Evolutionary conservation across 352 stramenopile genomes (phyloP).

Genomic region (Blastocystis hominis): DNA sequence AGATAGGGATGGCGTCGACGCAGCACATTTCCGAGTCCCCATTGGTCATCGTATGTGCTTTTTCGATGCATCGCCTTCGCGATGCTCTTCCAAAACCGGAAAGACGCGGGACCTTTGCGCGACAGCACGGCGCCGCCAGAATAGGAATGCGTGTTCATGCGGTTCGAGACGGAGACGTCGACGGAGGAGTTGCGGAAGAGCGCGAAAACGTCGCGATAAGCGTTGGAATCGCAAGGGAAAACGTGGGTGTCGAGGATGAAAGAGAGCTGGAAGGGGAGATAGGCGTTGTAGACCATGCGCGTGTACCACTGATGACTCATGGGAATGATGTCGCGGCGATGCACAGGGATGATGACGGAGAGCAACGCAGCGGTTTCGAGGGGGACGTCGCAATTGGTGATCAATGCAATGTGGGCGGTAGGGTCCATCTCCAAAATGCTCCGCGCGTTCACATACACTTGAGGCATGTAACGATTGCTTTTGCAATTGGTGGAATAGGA

Average conservation of each 20-base stretch:
- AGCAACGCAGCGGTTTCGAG: neutral
- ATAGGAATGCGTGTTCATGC: neutral
- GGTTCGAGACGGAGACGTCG: neutral
- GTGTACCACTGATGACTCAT: neutral
- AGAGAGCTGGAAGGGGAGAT: neutral
- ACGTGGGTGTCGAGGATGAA: slow-evolving; percentile 23
- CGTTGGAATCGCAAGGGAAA: neutral
- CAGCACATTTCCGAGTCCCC: neutral
- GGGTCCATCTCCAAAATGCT: neutral
- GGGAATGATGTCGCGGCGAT: neutral
- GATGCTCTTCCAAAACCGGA: neutral
- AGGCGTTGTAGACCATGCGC: neutral
- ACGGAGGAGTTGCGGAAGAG: neutral
- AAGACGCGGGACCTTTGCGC: neutral
- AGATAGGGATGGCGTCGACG: neutral
- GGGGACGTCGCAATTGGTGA: slow-evolving; percentile 10
- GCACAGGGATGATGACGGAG: neutral
- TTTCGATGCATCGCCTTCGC: neutral
- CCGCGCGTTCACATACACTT: neutral
- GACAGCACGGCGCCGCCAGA: neutral
- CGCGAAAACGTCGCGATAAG: neutral
- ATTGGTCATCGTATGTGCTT: neutral
- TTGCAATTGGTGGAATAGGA: neutral
- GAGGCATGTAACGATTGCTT: neutral
- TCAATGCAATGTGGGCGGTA: neutral